Evolutionary conservation across 805 yeast species (phyloP), one percentile per base, ranked within the genome.

Genomic region (Myxozyma mucilagina): DNA sequence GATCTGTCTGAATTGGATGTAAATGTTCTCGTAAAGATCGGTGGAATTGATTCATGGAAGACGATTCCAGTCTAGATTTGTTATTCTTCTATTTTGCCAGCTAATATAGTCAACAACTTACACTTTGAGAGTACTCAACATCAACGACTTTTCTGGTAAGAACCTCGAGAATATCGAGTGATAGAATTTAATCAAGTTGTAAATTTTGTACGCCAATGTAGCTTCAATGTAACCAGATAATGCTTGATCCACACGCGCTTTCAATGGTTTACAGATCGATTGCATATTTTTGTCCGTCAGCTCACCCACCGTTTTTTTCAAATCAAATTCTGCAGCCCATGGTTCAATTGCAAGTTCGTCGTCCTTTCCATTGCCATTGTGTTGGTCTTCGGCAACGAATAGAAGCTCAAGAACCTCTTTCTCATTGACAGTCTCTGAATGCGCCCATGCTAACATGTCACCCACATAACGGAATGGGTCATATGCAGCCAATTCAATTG

Each of bases 371-470:
- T 53, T 54, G 24, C 56, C 48, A 29, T 61, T 61, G 31, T 67
- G 47, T 42, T 69, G 62, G 13, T 67, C 69, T 42, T 75, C 74
- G 48, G 77, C 74, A 49, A 80, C 80, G 57, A 93, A 85, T 53
- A 93, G 74, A 18, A 85, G 79, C 8, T 80, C 79, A 4, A 93
- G 80, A 35, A 87, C 79, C 70, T 94, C 99, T 44, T 85, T 80
- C 73, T 94, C 99, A 74, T 90, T 89, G 3, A 91, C 96, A 35
- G 91, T 85, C 4, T 89, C 80, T 1, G 92, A 83, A 71, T 94
- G 97, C 1, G 91, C 80, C 77, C 88, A 89, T 0, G 98, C 98
- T 42, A 94, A 76, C 36, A 94, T 80, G 71, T 91, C 97, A 31
- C 97, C 96, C 16, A 90, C 78, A 65, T 86, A 92, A 57, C 97